Percentiles rank a stretch among this genome's conserved stretches.
Conservation (phyloP, 225 moss, liverwort and hornwort genomes). For the Sphagnum contortum region DNA sequence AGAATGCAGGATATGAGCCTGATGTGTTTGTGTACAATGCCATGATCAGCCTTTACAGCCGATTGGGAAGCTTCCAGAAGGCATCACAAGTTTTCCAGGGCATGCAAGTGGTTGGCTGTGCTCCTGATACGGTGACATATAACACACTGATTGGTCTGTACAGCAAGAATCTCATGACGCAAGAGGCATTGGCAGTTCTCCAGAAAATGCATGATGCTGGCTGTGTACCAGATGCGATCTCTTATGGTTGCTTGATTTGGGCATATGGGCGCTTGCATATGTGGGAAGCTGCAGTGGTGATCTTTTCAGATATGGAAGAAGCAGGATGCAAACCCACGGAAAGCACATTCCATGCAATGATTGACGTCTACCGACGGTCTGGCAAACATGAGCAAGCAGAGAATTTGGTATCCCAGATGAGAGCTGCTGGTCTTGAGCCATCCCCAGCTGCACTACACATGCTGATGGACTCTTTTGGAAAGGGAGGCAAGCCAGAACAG, state of each 20-base stretch:
- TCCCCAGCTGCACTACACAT: slow-evolving; percentile 28
- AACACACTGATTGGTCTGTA: slow-evolving; percentile 43
- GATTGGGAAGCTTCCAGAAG: slow-evolving; percentile 28
- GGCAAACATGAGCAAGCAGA: slow-evolving; percentile 32
- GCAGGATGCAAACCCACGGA: slow-evolving; percentile 18
- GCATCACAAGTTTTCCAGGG: slow-evolving; percentile 41
- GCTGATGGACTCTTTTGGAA: slow-evolving; percentile 45
- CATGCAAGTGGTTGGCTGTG: slow-evolving; percentile 36
- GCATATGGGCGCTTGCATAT: slow-evolving; percentile 38
- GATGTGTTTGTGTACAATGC: slow-evolving; percentile 42
- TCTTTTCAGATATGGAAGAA: slow-evolving; percentile 27
- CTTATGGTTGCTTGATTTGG: slow-evolving; percentile 29
- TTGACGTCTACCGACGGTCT: slow-evolving; percentile 33
- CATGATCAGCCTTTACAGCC: slow-evolving; percentile 39
- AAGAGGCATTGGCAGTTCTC: slow-evolving; percentile 34
- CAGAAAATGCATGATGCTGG: slow-evolving; percentile 40
- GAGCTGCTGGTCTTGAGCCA: slow-evolving; percentile 25
- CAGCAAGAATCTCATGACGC: slow-evolving; percentile 26
- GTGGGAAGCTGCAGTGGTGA: slow-evolving; percentile 41
- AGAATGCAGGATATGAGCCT: slow-evolving; percentile 31
- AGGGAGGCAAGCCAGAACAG: slow-evolving; percentile 30
- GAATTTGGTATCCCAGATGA: slow-evolving; percentile 22
- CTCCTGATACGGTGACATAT: slow-evolving; percentile 34
- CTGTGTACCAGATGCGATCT: slow-evolving; percentile 31
- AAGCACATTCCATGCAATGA: slow-evolving; percentile 26